Conservation (phyloP, 2,329 filamentous ascomycete species). For the Aspergillus neoniger region DNA sequence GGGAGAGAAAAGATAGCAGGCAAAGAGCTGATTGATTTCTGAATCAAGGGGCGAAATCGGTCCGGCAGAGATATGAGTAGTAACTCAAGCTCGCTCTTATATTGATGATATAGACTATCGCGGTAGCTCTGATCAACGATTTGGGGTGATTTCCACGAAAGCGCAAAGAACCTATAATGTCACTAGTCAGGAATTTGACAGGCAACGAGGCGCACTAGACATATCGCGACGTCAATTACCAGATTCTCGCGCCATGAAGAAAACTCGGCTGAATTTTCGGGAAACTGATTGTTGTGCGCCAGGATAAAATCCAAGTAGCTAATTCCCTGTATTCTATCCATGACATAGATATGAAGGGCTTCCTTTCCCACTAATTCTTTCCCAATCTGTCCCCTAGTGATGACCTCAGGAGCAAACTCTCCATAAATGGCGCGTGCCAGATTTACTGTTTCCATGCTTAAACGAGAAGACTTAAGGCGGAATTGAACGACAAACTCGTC, state of each 20-base stretch:
- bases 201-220: background rate
- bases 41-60: slow-evolving; percentile 39
- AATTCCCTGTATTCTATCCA: slow-evolving; percentile 36
- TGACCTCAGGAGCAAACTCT: slow-evolving; percentile 29
- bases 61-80: slow-evolving; percentile 37
- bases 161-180: slow-evolving; percentile 43
- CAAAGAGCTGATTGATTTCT: slow-evolving; percentile 34
- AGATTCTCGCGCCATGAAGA: slow-evolving; percentile 41
- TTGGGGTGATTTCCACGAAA: slow-evolving; percentile 42
- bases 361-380: slow-evolving; percentile 30
- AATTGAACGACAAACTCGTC: slow-evolving; percentile 43
- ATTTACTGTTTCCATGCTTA: slow-evolving; percentile 34
- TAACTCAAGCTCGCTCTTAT: slow-evolving; percentile 34
- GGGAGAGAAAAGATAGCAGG: slow-evolving; percentile 40
- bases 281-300: slow-evolving; percentile 28
- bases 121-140: slow-evolving; percentile 28
- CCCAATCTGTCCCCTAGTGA: slow-evolving; percentile 34
- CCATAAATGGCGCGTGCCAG: slow-evolving; percentile 37
- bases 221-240: slow-evolving; percentile 38
- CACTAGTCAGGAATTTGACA: slow-evolving; percentile 15
- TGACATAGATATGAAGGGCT: slow-evolving; percentile 41
- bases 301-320: slow-evolving; percentile 43
- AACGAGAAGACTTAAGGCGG: slow-evolving; percentile 38
- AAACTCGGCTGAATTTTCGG: slow-evolving; percentile 38
- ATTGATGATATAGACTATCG: slow-evolving; percentile 27